These are phyloP conservation scores for Amanita polypyramis DNA, from an alignment of 768 basidiomycete species.

Conservation along the genomic window DNA sequence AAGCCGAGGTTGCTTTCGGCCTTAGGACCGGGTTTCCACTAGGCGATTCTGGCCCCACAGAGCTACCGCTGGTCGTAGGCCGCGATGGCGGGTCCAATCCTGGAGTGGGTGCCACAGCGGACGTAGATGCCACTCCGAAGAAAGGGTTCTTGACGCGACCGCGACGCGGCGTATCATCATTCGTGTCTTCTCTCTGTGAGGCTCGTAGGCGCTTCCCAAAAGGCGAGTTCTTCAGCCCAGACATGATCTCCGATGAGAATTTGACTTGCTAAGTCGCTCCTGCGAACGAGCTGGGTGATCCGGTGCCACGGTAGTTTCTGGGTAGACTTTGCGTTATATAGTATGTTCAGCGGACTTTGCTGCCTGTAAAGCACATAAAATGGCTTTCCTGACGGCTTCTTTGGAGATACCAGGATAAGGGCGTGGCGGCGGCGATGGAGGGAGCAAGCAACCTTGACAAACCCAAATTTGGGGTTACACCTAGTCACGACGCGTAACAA, in stretches of 20 bases:
- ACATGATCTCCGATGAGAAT: constrained; percentile 30
- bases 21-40: background rate
- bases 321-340: background rate
- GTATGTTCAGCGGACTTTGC: background rate
- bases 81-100: constrained; percentile 36
- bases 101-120: constrained; percentile 39
- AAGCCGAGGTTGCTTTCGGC: constrained; percentile 1
- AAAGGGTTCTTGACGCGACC: constrained; percentile 15
- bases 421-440: background rate
- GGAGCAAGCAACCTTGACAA: constrained; percentile 3
- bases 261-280: background rate
- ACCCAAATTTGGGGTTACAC: constrained; percentile 6
- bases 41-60: constrained; percentile 23
- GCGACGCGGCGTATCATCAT: constrained; percentile 43
- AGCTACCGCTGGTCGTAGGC: constrained; percentile 44
- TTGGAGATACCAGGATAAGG: background rate
- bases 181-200: constrained; percentile 44
- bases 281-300: background rate
- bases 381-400: background rate
- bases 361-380: background rate
- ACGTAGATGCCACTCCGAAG: constrained; percentile 25
- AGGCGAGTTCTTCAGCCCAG: constrained; percentile 73
- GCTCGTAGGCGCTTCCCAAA: constrained; percentile 79
- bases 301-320: background rate
- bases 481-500: background rate